Percentiles rank a stretch among this genome's conserved stretches.
phyloP scores from a whole-genome alignment of 2,329 filamentous ascomycete species.

The Cladophialophora bantiana region DNA sequence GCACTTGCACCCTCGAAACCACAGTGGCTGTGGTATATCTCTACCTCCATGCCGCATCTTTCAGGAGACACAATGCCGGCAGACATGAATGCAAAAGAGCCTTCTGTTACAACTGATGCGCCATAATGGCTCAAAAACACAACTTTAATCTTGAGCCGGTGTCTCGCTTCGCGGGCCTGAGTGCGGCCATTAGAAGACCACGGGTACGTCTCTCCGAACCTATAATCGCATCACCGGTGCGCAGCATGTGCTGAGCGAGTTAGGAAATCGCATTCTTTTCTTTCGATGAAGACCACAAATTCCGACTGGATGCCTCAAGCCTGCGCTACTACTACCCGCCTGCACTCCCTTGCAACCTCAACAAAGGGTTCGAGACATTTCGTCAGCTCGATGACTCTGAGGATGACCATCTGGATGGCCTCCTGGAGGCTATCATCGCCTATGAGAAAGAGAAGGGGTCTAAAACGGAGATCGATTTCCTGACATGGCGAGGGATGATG shows the following conservation, averaged over 20 bases:
- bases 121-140: constrained; percentile 32
- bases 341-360: constrained; percentile 73
- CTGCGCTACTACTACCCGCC: constrained; percentile 89
- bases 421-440: constrained; percentile 76
- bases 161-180: constrained; percentile 70
- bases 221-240: too few species aligned
- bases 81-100: constrained; percentile 1
- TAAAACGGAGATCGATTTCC: constrained; percentile 75
- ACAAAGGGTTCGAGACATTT: constrained; percentile 80
- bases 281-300: constrained; percentile 82
- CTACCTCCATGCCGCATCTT: neutral
- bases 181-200: constrained; percentile 75
- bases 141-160: constrained; percentile 74
- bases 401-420: constrained; percentile 87
- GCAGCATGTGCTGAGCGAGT: constrained; percentile 3
- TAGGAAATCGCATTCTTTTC: constrained; percentile 94
- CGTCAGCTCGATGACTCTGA: constrained; percentile 78
- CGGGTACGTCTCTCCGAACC: constrained; percentile 61
- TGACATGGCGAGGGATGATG: constrained; percentile 99
- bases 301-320: constrained; percentile 77
- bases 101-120: neutral
- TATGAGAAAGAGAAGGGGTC: constrained; percentile 73
- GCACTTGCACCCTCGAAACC: neutral
- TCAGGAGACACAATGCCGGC: neutral
- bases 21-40: neutral